Evolutionary conservation across 805 yeast genomes (phyloP).

Genomic region (Yarrowia porcina): DNA sequence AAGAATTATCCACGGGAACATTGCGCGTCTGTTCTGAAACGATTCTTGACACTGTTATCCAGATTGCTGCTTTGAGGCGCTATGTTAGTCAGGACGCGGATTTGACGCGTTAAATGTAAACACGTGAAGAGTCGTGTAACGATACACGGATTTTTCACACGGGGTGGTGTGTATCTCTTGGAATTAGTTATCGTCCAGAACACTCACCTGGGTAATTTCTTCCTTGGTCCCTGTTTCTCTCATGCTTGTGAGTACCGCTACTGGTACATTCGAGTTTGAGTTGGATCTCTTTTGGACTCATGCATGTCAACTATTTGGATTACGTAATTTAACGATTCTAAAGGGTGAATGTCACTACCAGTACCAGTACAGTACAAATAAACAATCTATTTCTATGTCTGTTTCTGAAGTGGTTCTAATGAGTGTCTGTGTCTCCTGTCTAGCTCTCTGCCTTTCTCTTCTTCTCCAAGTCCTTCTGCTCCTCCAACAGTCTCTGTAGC

Average conservation of each 20-base stretch:
- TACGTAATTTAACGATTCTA: no score
- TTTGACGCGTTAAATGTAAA: background rate
- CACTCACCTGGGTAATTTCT: slow-evolving; percentile 16
- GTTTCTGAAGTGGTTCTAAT: background rate
- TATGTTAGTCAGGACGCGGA: background rate
- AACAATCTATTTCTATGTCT: background rate
- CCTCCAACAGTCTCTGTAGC: slow-evolving; percentile 48
- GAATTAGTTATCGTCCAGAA: background rate
- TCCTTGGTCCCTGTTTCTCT: background rate
- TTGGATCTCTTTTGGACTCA: background rate
- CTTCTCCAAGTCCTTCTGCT: background rate
- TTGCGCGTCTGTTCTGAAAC: slow-evolving; percentile 35
- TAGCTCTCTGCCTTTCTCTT: background rate
- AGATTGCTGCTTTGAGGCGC: slow-evolving; percentile 34
- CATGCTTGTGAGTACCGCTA: background rate
- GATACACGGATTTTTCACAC: no score
- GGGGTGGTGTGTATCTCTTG: no score
- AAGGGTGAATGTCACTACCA: no score
- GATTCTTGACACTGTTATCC: slow-evolving; percentile 36
- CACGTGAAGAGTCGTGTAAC: no score
- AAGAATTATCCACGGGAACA: slow-evolving; percentile 36
- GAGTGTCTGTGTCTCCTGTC: background rate
- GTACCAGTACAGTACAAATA: no score
- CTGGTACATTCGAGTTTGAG: no score
- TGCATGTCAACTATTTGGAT: no score